A percentile compares a stretch with the other conserved stretches of the same genome.
These are phyloP conservation scores for Guadua angustifolia DNA, from an alignment of 176 grass and related monocot genomes.

Conservation along the genomic window DNA sequence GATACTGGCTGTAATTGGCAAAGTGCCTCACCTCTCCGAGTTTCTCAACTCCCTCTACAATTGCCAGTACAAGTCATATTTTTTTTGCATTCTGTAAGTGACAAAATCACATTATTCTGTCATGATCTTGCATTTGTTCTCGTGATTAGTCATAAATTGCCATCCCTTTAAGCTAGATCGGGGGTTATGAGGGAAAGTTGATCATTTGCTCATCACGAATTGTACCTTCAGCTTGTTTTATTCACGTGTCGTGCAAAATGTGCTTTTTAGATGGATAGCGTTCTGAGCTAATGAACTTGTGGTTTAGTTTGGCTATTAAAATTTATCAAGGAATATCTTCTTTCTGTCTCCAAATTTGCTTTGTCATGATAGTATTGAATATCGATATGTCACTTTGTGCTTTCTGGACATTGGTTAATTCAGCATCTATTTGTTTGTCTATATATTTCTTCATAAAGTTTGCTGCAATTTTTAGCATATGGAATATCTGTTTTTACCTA, in stretches of 20 bases:
- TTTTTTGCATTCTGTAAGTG: too few relatives aligned
- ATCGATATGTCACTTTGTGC: neutral
- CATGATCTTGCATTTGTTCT: too few relatives aligned
- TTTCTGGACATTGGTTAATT: neutral
- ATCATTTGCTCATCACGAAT: neutral
- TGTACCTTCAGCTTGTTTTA: neutral
- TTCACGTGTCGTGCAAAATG: neutral
- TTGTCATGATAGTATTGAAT: neutral
- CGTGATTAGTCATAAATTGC: neutral
- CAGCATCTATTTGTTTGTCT: neutral
- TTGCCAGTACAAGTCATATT: too few relatives aligned
- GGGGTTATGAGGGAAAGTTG: neutral
- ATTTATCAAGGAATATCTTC: neutral
- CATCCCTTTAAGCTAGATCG: neutral
- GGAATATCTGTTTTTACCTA: neutral
- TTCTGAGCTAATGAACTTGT: neutral
- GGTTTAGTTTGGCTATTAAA: neutral
- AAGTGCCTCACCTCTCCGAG: conserved; percentile 91
- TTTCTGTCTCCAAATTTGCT: neutral
- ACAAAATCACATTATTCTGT: too few relatives aligned
- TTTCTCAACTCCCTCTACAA: too few relatives aligned
- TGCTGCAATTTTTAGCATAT: neutral
- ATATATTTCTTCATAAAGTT: neutral
- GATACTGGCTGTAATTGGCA: conserved; percentile 87
- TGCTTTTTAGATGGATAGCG: neutral